Evolutionary conservation across 805 yeast genomes (phyloP).

Genomic region (Candida nonsorbophila): DNA sequence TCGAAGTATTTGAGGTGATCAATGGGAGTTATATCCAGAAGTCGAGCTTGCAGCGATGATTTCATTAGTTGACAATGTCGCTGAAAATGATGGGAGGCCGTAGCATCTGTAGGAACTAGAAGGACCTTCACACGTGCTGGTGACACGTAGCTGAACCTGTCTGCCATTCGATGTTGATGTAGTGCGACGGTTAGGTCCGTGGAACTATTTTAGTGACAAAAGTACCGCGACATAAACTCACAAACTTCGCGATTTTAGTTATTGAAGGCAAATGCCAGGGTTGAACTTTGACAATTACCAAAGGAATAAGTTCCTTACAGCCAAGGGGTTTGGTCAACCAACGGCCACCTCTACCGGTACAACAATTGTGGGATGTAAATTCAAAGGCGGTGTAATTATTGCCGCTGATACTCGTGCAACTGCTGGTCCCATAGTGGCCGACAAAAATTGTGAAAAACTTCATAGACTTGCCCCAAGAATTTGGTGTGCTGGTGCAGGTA

Average conservation of each 20-base stretch:
- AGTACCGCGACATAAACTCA: constrained; percentile 1
- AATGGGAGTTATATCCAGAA: constrained; percentile 71
- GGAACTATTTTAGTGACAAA: neutral
- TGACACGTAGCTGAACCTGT: constrained; percentile 45
- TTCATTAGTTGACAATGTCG: constrained; percentile 40
- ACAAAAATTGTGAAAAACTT: constrained; percentile 94
- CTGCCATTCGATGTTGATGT: constrained; percentile 12
- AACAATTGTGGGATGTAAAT: constrained; percentile 96
- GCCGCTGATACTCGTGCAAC: constrained; percentile 99
- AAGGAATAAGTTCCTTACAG: constrained; percentile 72
- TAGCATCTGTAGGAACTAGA: constrained; percentile 59
- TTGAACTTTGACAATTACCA: constrained; percentile 89
- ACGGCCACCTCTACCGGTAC: constrained; percentile 97
- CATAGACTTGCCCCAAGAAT: constrained; percentile 85
- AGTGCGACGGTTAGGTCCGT: constrained; percentile 1
- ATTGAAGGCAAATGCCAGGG: constrained; percentile 63
- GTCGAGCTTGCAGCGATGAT: constrained; percentile 55
- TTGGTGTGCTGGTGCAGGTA: constrained; percentile 99
- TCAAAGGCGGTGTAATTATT: constrained; percentile 89
- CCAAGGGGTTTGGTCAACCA: constrained; percentile 73
- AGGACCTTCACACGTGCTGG: constrained; percentile 66
- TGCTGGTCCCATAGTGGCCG: constrained; percentile 93
- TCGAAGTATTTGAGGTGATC: constrained; percentile 49
- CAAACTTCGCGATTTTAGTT: neutral
- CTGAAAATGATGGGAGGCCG: constrained; percentile 38